These are phyloP conservation scores for Punctularia strigosozonata DNA, from an alignment of 768 basidiomycete genomes.

Conservation along the genomic window DNA sequence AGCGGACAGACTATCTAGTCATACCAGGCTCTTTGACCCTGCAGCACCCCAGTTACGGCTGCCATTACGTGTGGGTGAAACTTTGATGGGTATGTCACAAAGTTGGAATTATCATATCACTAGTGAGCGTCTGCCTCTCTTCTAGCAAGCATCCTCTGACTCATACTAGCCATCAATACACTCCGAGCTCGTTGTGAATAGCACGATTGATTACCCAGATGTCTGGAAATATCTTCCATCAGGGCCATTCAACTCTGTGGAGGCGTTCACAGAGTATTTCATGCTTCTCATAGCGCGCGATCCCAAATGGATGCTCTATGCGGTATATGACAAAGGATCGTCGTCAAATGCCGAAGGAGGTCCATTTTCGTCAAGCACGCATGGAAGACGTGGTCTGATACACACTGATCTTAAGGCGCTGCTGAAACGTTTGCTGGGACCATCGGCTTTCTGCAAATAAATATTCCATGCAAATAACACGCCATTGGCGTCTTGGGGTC, in stretches of 20 bases:
- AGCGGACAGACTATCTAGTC: too few species aligned
- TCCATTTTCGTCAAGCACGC: too few species aligned
- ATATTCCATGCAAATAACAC: too few species aligned
- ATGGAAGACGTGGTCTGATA: too few species aligned
- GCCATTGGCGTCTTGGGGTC: too few species aligned
- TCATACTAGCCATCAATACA: constrained; percentile 31
- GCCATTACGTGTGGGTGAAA: too few species aligned
- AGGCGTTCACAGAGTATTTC: constrained; percentile 17
- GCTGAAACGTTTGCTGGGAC: constrained; percentile 34
- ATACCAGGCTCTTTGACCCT: too few species aligned
- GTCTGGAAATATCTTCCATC: constrained; percentile 38
- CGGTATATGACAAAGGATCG: background rate
- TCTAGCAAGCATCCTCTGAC: background rate
- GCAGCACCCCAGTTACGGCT: too few species aligned
- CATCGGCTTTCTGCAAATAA: constrained; percentile 38
- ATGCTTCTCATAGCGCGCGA: background rate
- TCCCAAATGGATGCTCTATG: background rate
- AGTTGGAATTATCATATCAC: constrained; percentile 36
- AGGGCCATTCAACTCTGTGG: constrained; percentile 30
- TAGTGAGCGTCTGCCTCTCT: constrained; percentile 20
- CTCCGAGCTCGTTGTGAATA: constrained; percentile 25
- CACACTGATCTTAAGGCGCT: too few species aligned
- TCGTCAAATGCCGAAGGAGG: background rate
- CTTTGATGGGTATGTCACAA: too few species aligned
- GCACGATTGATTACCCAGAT: constrained; percentile 22